phyloP scores from a whole-genome alignment of 2,329 filamentous ascomycete species.

The Penicillium janthinellum region DNA sequence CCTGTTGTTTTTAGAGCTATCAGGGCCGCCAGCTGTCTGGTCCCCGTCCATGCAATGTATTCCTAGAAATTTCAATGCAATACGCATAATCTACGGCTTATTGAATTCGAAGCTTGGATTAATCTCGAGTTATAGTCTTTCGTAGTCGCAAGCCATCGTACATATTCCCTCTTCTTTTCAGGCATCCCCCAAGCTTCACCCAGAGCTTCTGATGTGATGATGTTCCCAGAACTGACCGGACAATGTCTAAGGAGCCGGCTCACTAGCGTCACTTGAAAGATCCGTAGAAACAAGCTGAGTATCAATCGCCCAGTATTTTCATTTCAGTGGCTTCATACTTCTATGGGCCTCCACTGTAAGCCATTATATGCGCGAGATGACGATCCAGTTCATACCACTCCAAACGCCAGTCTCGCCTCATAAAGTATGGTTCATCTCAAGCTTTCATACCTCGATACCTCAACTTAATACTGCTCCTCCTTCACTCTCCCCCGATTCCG shows the following conservation, averaged over 20 bases:
- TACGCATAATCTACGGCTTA: constrained; percentile 6
- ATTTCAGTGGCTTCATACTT: neutral
- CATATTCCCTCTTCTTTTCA: too few relatives aligned
- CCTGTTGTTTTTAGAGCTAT: neutral
- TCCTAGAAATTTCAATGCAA: constrained; percentile 10
- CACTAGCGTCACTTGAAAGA: too few relatives aligned
- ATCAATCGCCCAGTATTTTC: neutral
- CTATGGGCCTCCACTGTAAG: neutral
- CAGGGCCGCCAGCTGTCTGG: neutral
- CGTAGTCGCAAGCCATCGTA: neutral
- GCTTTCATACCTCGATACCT: too few relatives aligned
- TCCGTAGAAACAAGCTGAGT: neutral
- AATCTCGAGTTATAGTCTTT: neutral
- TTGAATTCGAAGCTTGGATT: too few relatives aligned
- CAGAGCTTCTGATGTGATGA: too few relatives aligned
- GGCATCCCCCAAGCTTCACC: too few relatives aligned
- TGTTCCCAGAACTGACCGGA: too few relatives aligned
- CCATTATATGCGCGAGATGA: neutral
- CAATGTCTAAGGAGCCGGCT: neutral
- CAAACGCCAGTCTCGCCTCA: neutral
- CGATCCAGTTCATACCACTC: neutral
- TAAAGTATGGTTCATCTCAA: neutral
- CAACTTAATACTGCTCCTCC: constrained; percentile 60
- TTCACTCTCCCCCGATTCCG: constrained; percentile 61
- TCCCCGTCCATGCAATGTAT: constrained; percentile 6